Evolutionary conservation across 345 rosid genomes (phyloP).

Genomic region (Boechera stricta): DNA sequence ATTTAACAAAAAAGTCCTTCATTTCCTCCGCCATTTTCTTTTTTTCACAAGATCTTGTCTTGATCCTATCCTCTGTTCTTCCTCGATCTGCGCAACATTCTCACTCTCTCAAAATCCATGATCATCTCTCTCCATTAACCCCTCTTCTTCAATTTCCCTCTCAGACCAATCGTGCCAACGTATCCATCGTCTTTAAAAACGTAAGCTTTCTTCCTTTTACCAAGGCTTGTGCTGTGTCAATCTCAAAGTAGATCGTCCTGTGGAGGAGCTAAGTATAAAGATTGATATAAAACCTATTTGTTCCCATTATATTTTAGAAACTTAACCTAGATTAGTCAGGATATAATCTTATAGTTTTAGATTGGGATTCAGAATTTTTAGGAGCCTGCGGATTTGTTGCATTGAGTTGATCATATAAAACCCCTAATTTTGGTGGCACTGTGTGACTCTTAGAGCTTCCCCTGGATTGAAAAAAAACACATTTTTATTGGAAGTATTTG

Average conservation of each 20-base stretch:
- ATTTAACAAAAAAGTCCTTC: slow-evolving; percentile 41
- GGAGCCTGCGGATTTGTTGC: slow-evolving; percentile 19
- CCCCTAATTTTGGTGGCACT: not conserved
- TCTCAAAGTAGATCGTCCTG: slow-evolving; percentile 1
- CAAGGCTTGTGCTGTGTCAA: not conserved
- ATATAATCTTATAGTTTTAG: not conserved
- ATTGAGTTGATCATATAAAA: slow-evolving; percentile 10
- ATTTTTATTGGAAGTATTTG: not conserved
- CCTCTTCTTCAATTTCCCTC: not conserved
- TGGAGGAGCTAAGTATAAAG: not conserved
- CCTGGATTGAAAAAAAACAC: not conserved
- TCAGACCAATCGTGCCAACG: not conserved
- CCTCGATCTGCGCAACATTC: slow-evolving; percentile 23
- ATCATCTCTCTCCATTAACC: not conserved
- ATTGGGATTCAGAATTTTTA: not conserved
- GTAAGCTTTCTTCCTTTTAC: slow-evolving; percentile 26
- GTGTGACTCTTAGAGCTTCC: not conserved
- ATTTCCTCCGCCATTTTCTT: not conserved
- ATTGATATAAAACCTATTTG: not conserved
- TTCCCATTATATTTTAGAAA: not conserved
- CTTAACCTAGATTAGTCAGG: not conserved
- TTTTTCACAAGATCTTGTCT: slow-evolving; percentile 15
- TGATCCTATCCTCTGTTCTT: slow-evolving; percentile 36
- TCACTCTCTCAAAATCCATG: not conserved
- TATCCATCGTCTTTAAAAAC: not conserved